phyloP scores from a whole-genome alignment of 2,329 filamentous ascomycete species.

The Colletotrichum sp. region DNA sequence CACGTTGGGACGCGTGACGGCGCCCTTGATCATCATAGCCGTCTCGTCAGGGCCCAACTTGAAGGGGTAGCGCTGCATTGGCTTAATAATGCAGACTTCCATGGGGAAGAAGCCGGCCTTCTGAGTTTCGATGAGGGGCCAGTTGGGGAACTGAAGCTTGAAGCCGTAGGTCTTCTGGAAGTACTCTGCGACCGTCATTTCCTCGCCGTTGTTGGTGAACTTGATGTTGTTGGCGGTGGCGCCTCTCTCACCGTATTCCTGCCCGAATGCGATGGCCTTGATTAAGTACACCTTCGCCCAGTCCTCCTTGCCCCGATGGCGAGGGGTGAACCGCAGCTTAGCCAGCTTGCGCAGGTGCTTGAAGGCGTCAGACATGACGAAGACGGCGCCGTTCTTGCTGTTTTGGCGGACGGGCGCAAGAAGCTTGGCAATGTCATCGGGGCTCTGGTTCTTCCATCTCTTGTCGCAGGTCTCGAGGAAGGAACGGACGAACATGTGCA shows the following conservation, averaged over 20 bases:
- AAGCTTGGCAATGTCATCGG: conserved; percentile 27
- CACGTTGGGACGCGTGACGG: conserved; percentile 75
- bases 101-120: conserved; percentile 63
- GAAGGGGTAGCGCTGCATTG: conserved; percentile 65
- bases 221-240: conserved; percentile 55
- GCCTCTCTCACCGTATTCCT: conserved; percentile 48
- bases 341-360: conserved; percentile 57
- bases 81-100: conserved; percentile 59
- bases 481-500: conserved; percentile 23
- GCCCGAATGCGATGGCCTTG: conserved; percentile 53
- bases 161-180: conserved; percentile 61
- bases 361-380: conserved; percentile 55
- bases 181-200: conserved; percentile 58
- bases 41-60: conserved; percentile 72
- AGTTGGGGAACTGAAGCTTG: conserved; percentile 46
- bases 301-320: conserved; percentile 53
- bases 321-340: conserved; percentile 61
- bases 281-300: conserved; percentile 57
- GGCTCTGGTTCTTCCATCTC: conserved; percentile 29
- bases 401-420: conserved; percentile 39
- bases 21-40: conserved; percentile 88
- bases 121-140: conserved; percentile 64
- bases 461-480: conserved; percentile 36
- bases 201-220: conserved; percentile 47
- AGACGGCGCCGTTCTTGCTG: conserved; percentile 24